A percentile compares a stretch with the other conserved stretches of the same genome.
These are phyloP conservation scores for Phaeosphaeria sp. DNA, from an alignment of 2,329 filamentous ascomycete genomes.

Conservation along the genomic window DNA sequence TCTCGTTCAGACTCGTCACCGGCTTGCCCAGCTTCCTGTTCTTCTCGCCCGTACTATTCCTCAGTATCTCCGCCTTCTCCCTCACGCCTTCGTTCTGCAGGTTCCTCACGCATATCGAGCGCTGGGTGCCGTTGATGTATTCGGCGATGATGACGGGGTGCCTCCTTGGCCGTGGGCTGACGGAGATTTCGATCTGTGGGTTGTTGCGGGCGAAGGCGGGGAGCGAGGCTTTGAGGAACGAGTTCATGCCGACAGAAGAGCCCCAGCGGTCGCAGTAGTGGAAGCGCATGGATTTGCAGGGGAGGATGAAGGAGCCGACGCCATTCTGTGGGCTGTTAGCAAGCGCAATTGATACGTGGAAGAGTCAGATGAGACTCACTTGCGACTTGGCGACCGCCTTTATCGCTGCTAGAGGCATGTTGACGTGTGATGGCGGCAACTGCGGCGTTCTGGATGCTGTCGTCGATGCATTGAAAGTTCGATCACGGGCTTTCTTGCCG, in stretches of 20 bases:
- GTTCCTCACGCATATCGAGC: constrained; percentile 88
- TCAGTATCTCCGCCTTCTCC: constrained; percentile 76
- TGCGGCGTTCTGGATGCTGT: constrained; percentile 7
- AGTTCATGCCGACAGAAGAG: constrained; percentile 91
- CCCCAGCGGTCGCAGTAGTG: constrained; percentile 98
- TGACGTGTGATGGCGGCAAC: constrained; percentile 27
- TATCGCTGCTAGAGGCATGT: constrained; percentile 59
- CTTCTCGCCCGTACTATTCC: constrained; percentile 79
- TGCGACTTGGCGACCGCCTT: constrained; percentile 63
- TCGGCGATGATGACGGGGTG: constrained; percentile 89
- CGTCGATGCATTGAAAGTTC: constrained; percentile 17
- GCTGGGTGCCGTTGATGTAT: constrained; percentile 90
- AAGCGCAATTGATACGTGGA: neutral
- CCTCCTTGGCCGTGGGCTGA: constrained; percentile 87
- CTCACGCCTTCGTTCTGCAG: constrained; percentile 80
- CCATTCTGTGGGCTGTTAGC: constrained; percentile 73
- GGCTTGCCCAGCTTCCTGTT: constrained; percentile 66
- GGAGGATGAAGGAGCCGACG: constrained; percentile 93
- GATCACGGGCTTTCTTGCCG: constrained; percentile 34
- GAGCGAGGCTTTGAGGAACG: constrained; percentile 81
- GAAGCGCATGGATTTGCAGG: constrained; percentile 95
- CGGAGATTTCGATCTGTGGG: constrained; percentile 87
- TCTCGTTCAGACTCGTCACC: constrained; percentile 68
- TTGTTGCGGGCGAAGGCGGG: constrained; percentile 79
- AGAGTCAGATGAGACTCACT: constrained; percentile 49